Base-by-base conservation (phyloP, 2,329 filamentous ascomycete species). In the Penicillium olsonii region DNA sequence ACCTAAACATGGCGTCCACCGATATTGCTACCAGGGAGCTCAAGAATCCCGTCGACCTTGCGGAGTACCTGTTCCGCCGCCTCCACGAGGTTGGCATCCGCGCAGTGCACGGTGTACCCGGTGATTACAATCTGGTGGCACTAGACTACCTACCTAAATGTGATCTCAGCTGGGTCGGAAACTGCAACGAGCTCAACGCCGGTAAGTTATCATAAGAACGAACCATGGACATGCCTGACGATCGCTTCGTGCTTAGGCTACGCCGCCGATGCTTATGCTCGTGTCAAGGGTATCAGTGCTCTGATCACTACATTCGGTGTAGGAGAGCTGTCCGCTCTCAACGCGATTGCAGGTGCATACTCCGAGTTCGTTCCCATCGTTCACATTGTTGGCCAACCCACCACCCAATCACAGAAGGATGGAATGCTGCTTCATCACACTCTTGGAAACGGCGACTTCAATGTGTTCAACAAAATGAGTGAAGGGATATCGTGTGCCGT, bases 401-500 rank as follows among this genome's bases (percentile, higher is more conserved):
- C 69, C 12, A 71, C 77, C 2, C 55, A 60, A n/a, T 71, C 74
- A 1, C 79, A 82, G 55, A 73, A 76, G 15, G 64, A 68, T 18
- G 70, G 76, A 8, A 64, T 69, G 31, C 46, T 75, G 50, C 65
- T 83, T 2, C 87, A 90, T 67, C 87, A 90, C 67, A 88, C 87
- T 0, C 80, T 90, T 1, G 86, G 77, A 19, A 88, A 89, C 60
- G 87, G 90, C 51, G 87, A 95, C 72, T 95, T 88, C 71, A 85
- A 87, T 53, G 88, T 90, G 46, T 95, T 95, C 68, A 80, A 84
- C 59, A 82, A 88, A 64, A 95, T 95, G 87, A 88, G 79, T 67
- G 76, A 80, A 39, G 71, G 83, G 42, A 84, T 95, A 59, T 88
- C 88, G 1, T 87, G 84, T 66, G 83, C 84, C 18, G 78, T 88